Base-by-base conservation (phyloP, 495 filamentous ascomycete species). In the Lichina pygmaea region DNA sequence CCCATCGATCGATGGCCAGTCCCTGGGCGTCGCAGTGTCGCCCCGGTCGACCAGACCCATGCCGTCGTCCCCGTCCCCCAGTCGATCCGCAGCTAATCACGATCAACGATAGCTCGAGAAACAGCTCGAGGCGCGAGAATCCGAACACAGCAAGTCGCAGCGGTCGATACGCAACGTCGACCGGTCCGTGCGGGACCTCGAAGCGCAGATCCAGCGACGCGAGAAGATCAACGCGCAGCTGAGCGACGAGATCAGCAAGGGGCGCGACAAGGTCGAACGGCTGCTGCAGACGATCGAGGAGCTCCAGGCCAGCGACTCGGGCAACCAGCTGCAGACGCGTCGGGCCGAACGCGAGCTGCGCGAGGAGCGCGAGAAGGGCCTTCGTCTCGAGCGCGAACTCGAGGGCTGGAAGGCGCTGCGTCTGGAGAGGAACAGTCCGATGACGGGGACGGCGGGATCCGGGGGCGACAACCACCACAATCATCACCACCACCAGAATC, bases 141-240 rank as follows among this genome's bases (percentile, higher is more conserved):
- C 64, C 36, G 74, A 79, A 51, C 74, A 78, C 43, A 74, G 66
- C 52, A 73, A 81, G 46, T 82, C 83, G 42, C 76, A 82, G 50
- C 81, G 89, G 43, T 85, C 79, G 34, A 71, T 83, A 30, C 86
- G 89, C 52, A 93, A 91, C 55, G 76, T 94, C 41, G 89, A 97
- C 60, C 84, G 89, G 46, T 86, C 77, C 2, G 85, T 97, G 50
- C 82, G 83, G 53, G 91, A 95, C 58, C 71, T 97, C 11, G 79
- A 95, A 60, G 68, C 75, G 10, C 89, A 95, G 60, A 80, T 97
- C 53, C 81, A 93, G 12, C 78, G 89, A 47, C 77, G 81, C 40
- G 91, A 94, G 41, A 94, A 92, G 60, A 72, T 76, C 43, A 78
- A 81, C 47, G 52, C 60, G 3, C 78, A 86, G 56, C 67, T 95